These are phyloP conservation scores for Amphicarpaea edgeworthii DNA, from an alignment of 306 rosid genomes.

Conservation along the genomic window DNA sequence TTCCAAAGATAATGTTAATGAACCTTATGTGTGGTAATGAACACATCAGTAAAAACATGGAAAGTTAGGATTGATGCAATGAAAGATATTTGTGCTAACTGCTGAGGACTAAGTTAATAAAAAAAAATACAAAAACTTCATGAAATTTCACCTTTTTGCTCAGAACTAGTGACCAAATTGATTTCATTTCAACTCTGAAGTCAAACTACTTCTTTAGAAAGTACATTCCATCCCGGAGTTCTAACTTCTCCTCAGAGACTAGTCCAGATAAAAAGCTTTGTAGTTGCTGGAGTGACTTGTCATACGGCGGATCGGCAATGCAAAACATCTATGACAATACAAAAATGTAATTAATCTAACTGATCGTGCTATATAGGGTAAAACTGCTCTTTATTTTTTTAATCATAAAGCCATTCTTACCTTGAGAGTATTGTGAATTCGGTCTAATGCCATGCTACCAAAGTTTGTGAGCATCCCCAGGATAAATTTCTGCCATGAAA, in stretches of 20 bases:
- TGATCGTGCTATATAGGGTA: constrained; percentile 2
- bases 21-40: constrained; percentile 22
- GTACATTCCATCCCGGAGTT: constrained; percentile 85
- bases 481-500: constrained; percentile 80
- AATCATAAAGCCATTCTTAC: constrained; percentile 56
- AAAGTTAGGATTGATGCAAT: constrained; percentile 6
- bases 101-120: background rate
- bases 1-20: background rate
- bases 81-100: constrained; percentile 15
- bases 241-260: constrained; percentile 89
- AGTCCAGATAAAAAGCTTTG: constrained; percentile 88
- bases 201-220: constrained; percentile 64
- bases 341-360: constrained; percentile 13
- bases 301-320: constrained; percentile 84
- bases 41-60: background rate
- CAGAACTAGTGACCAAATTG: constrained; percentile 22
- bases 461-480: constrained; percentile 97
- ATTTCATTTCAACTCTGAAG: constrained; percentile 34
- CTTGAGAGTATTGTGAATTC: constrained; percentile 97
- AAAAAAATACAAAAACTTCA: background rate
- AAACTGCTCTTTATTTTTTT: background rate
- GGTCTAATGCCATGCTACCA: constrained; percentile 89
- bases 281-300: constrained; percentile 90
- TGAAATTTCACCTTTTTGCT: constrained; percentile 45
- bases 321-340: constrained; percentile 81